phyloP scores from a whole-genome alignment of 208 protist species.

The Acanthamoeba royreba region DNA sequence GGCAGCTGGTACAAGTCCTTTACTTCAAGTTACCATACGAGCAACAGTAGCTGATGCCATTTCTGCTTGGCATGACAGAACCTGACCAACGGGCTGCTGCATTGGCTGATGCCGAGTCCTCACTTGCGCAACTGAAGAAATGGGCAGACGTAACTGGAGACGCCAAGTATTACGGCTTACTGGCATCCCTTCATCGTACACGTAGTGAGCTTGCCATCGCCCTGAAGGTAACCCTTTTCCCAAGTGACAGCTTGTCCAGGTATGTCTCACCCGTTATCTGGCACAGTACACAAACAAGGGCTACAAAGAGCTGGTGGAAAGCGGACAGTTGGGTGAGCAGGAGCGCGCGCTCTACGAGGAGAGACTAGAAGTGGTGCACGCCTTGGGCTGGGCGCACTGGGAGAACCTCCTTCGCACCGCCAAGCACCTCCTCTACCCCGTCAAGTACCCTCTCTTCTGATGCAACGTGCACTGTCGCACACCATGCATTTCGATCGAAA shows the following conservation, averaged over 20 bases:
- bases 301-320: not conserved
- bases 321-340: slow-evolving; percentile 2
- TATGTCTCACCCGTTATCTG: not conserved
- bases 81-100: not conserved
- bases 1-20: not conserved
- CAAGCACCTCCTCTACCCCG: not conserved
- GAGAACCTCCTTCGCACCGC: not conserved
- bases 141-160: slow-evolving; percentile 13
- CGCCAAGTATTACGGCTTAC: not conserved
- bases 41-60: not conserved
- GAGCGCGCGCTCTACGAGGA: not conserved
- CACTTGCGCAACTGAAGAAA: not conserved
- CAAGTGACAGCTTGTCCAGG: not conserved
- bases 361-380: not conserved
- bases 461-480: too few relatives aligned
- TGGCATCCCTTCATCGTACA: not conserved
- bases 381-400: not conserved
- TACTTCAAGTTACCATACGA: not conserved
- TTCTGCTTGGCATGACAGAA: not conserved
- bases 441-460: not conserved
- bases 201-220: not conserved
- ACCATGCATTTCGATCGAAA: too few relatives aligned
- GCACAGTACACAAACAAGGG: not conserved
- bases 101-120: not conserved
- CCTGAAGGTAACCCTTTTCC: not conserved